These are phyloP conservation scores for Buxus sempervirens DNA, from an alignment of 164 flowering plant genomes.

Conservation along the genomic window DNA sequence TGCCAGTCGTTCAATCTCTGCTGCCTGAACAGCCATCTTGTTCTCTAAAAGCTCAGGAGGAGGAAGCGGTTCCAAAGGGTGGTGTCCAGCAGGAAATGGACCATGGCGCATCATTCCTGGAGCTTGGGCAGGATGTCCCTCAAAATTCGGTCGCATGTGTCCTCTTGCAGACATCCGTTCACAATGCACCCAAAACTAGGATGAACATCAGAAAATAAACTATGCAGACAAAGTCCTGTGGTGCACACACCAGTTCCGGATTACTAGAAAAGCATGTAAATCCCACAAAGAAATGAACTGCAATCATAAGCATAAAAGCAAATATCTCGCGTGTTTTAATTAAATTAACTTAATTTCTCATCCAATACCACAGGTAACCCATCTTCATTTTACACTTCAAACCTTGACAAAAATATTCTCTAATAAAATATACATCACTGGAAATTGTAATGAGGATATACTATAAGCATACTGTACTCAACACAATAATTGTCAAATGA, in stretches of 20 bases:
- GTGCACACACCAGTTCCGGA: neutral
- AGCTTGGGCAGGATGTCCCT: constrained; percentile 41
- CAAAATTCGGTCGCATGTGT: constrained; percentile 23
- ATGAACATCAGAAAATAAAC: neutral
- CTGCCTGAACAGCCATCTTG: constrained; percentile 51
- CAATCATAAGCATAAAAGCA: neutral
- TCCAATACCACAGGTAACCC: neutral
- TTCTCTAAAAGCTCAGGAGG: constrained; percentile 44
- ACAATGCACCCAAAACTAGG: constrained; percentile 7
- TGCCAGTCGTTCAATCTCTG: constrained; percentile 60
- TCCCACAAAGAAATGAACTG: neutral
- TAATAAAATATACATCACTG: too few species aligned
- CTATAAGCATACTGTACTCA: too few species aligned
- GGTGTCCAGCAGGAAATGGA: constrained; percentile 31
- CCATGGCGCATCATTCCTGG: constrained; percentile 69
- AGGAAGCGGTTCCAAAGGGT: constrained; percentile 29
- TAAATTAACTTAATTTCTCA: neutral
- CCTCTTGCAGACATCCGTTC: constrained; percentile 50
- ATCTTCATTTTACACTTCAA: too few species aligned
- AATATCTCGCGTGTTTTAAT: neutral
- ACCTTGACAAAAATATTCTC: too few species aligned
- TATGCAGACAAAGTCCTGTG: neutral
- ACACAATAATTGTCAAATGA: too few species aligned
- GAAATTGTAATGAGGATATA: too few species aligned
- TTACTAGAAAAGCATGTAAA: neutral